Evolutionary conservation across 345 rosid genomes (phyloP).

Genomic region (Eucalyptus virginea): DNA sequence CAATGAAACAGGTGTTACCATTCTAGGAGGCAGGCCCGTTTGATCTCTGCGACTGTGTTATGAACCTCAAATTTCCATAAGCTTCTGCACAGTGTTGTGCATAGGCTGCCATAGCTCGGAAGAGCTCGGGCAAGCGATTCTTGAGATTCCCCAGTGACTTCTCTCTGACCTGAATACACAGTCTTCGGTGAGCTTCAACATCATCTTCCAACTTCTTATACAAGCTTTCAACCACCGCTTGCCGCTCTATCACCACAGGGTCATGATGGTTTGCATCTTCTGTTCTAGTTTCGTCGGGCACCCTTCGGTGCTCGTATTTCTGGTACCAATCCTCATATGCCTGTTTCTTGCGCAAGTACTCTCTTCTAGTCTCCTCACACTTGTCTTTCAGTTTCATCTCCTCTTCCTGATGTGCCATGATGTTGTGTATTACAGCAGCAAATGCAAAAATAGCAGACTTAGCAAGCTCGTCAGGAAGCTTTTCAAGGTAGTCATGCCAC

Average conservation of each 20-base stretch:
- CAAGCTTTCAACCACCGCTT: conserved; percentile 53
- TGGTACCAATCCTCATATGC: conserved; percentile 90
- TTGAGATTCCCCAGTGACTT: conserved; percentile 79
- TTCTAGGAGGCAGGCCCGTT: neutral
- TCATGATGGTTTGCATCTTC: conserved; percentile 45
- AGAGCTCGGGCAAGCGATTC: conserved; percentile 74
- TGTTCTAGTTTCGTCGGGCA: conserved; percentile 35
- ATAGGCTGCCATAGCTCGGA: conserved; percentile 69
- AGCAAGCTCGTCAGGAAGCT: conserved; percentile 79
- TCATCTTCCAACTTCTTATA: conserved; percentile 72
- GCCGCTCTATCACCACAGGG: conserved; percentile 65
- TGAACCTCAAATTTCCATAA: conserved; percentile 44
- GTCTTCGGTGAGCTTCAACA: conserved; percentile 50
- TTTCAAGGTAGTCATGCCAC: conserved; percentile 67
- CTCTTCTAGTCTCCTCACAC: conserved; percentile 72
- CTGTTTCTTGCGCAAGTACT: conserved; percentile 54
- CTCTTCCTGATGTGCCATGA: conserved; percentile 65
- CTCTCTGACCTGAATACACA: conserved; percentile 84
- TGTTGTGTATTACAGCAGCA: conserved; percentile 59
- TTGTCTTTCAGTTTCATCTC: conserved; percentile 82
- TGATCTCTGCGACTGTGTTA: conserved; percentile 19
- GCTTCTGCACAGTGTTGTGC: conserved; percentile 57
- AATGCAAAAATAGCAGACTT: conserved; percentile 75
- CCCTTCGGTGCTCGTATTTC: conserved; percentile 48
- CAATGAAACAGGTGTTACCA: neutral